These are phyloP conservation scores for Waltergamsia citrina DNA, from an alignment of 2,329 filamentous ascomycete species.

Conservation along the genomic window DNA sequence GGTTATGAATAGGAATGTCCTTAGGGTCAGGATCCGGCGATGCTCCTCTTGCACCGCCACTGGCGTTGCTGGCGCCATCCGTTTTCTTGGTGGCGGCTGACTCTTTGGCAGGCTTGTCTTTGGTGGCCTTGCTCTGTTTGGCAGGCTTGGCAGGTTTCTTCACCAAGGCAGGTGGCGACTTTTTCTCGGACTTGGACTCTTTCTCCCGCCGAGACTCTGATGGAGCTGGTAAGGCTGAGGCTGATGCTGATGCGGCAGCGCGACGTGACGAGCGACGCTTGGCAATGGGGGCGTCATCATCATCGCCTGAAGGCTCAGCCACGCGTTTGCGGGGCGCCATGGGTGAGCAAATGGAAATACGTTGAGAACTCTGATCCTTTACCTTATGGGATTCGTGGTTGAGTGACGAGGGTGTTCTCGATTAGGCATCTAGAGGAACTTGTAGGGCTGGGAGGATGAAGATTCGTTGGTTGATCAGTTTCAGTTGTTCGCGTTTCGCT, in stretches of 20 bases:
- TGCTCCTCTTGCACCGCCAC: constrained; percentile 4
- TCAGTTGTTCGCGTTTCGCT: no score
- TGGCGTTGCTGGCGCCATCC: not conserved
- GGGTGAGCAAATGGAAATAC: not conserved
- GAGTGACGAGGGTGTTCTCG: not conserved
- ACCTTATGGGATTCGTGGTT: not conserved
- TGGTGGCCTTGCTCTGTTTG: not conserved
- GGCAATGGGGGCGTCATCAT: constrained; percentile 10
- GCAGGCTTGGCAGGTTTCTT: not conserved
- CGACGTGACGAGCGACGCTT: constrained; percentile 18
- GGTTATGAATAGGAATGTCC: constrained; percentile 24
- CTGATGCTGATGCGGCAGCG: constrained; percentile 6
- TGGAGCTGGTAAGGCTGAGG: constrained; percentile 3
- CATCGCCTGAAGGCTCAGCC: constrained; percentile 5
- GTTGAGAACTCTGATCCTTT: not conserved
- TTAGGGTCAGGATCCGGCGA: constrained; percentile 20
- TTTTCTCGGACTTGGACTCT: not conserved
- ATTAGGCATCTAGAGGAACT: not conserved
- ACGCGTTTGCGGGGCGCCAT: constrained; percentile 13
- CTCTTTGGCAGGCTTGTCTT: not conserved
- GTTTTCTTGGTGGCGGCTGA: not conserved
- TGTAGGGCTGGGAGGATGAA: no score
- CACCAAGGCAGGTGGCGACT: not conserved
- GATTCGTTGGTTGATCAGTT: no score
- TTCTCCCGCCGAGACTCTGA: not conserved